These are phyloP conservation scores for Arthromyces matolae DNA, from an alignment of 768 basidiomycete genomes.

Conservation along the genomic window DNA sequence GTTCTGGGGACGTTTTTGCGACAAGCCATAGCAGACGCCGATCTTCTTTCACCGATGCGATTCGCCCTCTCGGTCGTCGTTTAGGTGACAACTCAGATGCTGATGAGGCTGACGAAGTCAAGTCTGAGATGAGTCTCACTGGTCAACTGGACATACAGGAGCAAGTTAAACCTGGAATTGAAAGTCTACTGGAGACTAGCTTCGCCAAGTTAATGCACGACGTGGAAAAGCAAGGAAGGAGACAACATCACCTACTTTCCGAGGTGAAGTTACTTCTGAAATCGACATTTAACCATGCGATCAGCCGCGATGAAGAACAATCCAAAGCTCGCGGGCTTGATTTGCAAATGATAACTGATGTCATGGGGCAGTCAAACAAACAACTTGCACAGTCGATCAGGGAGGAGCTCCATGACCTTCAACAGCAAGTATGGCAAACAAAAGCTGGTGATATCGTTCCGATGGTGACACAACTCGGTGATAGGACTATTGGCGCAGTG, in stretches of 20 bases:
- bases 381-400: slow-evolving; percentile 56
- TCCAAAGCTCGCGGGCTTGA: slow-evolving; percentile 74
- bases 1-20: slow-evolving; percentile 35
- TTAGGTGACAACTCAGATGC: slow-evolving; percentile 24
- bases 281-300: slow-evolving; percentile 61
- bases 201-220: slow-evolving; percentile 48
- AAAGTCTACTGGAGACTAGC: slow-evolving; percentile 66
- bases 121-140: slow-evolving; percentile 48
- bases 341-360: slow-evolving; percentile 68
- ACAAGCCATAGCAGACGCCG: slow-evolving; percentile 41
- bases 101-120: slow-evolving; percentile 33
- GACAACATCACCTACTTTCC: slow-evolving; percentile 54
- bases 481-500: slow-evolving; percentile 55
- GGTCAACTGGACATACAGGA: slow-evolving; percentile 58
- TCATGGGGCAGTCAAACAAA: slow-evolving; percentile 64
- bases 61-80: slow-evolving; percentile 27
- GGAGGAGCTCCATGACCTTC: slow-evolving; percentile 52
- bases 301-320: slow-evolving; percentile 58
- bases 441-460: slow-evolving; percentile 33
- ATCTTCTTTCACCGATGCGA: slow-evolving; percentile 55
- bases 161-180: slow-evolving; percentile 58
- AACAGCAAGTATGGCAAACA: slow-evolving; percentile 38
- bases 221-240: slow-evolving; percentile 24
- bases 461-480: slow-evolving; percentile 55
- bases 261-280: slow-evolving; percentile 70